Evolutionary conservation across 495 filamentous ascomycete species (phyloP), one percentile per base, ranked within the genome.

Genomic region (Daldinia vernicosa): DNA sequence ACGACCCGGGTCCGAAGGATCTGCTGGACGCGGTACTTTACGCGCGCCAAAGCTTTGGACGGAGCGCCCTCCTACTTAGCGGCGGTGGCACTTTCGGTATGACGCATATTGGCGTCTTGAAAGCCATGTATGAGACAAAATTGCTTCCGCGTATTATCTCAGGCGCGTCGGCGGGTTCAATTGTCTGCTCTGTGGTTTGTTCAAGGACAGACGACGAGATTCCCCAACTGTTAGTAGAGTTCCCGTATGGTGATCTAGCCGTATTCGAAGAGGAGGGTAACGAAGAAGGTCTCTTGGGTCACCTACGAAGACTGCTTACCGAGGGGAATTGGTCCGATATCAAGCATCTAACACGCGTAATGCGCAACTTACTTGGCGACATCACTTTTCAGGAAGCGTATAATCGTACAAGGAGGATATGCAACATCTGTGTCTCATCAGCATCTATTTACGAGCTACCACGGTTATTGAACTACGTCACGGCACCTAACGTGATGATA

Each of bases 361-460:
- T 97, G 93, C 87, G 87, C 60, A 82, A 81, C 33, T 83, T 94
- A 72, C 81, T 97, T 15, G 93, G 93, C 8, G 92, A 96, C 67
- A 90, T 97, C 67, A 98, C 95, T 0, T 98, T 98, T 71, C 92
- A 94, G 76, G 95, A 98, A 80, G 93, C 92, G 15, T 98, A 98
- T 82, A 97, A 97, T 76, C 89, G 93, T 11, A 97, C 94, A 0
- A 86, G 92, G 37, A 85, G 93, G 58, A 95, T 97, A 69, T 85
- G 97, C 76, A 98, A 97, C 76, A 97, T 98, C 53, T 92, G 91
- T 68, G 94, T 98, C 19, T 96, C 93, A 0, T 92, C 91, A 51
- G 92, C 91, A 0, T 91, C 92, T 35, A 84, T 95, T 40, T 97
- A 95, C 76, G 94, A 97, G 70, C 86, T 96, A 15, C 94, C 93